These are phyloP conservation scores for Calonectria pauciramosa DNA, from an alignment of 2,329 filamentous ascomycete species.

Conservation along the genomic window DNA sequence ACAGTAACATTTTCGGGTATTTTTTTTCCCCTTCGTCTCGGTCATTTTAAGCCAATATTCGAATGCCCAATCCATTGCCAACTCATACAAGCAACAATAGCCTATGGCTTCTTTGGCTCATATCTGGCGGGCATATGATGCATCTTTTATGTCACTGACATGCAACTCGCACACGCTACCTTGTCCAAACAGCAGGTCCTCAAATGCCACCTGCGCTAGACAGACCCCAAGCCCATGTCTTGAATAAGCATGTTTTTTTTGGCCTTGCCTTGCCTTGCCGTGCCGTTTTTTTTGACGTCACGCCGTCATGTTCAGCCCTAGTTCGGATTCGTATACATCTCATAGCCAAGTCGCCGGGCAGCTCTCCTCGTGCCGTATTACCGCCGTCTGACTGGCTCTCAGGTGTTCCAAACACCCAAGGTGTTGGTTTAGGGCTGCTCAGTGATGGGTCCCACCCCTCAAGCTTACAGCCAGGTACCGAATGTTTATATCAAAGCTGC, in stretches of 20 bases:
- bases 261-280: neutral
- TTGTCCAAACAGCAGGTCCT: neutral
- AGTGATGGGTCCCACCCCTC: slow-evolving; percentile 3
- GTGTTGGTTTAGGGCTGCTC: slow-evolving; percentile 17
- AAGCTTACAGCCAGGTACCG: slow-evolving; percentile 28
- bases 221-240: neutral
- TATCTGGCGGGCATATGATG: neutral
- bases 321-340: slow-evolving; percentile 27
- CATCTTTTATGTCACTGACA: neutral
- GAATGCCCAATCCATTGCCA: neutral
- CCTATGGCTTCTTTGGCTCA: neutral
- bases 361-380: slow-evolving; percentile 40
- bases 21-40: neutral
- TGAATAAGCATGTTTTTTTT: slow-evolving; percentile 5
- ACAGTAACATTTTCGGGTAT: neutral
- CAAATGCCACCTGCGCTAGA: neutral
- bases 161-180: neutral
- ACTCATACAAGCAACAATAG: neutral
- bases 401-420: slow-evolving; percentile 19
- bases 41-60: neutral
- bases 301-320: slow-evolving; percentile 30
- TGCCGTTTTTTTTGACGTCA: slow-evolving; percentile 30
- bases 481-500: slow-evolving; percentile 33
- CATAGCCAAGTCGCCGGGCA: slow-evolving; percentile 15
- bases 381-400: slow-evolving; percentile 39